These are phyloP conservation scores for Claviceps maximensis DNA, from an alignment of 2,329 filamentous ascomycete genomes.

Conservation along the genomic window DNA sequence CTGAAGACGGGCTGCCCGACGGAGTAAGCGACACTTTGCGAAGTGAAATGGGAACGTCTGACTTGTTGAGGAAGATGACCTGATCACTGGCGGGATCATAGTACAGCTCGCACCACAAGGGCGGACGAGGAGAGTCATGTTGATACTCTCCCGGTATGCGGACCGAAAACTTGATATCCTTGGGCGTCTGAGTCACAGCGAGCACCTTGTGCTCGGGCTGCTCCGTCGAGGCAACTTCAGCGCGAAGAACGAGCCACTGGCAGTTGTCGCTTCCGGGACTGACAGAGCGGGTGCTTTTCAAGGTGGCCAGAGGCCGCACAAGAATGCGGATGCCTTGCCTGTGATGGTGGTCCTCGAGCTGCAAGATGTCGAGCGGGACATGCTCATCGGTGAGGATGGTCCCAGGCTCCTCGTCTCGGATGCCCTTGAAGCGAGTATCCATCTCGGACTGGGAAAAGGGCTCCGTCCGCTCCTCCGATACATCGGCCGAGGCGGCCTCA, in stretches of 20 bases:
- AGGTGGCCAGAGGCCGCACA: constrained; percentile 38
- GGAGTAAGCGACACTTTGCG: constrained; percentile 30
- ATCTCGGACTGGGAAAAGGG: constrained; percentile 45
- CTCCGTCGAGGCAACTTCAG: constrained; percentile 38
- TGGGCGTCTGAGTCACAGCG: constrained; percentile 45
- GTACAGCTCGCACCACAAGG: constrained; percentile 47
- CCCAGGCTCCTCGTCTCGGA: constrained; percentile 31
- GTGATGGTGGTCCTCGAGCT: constrained; percentile 38
- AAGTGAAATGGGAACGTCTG: constrained; percentile 39
- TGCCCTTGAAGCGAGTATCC: constrained; percentile 32
- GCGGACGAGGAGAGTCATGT: constrained; percentile 29
- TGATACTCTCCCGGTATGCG: constrained; percentile 36
- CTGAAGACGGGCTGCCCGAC: constrained; percentile 24
- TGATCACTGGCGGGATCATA: constrained; percentile 47
- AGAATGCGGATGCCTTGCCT: constrained; percentile 44
- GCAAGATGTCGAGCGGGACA: constrained; percentile 40
- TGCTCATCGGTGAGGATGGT: constrained; percentile 25
- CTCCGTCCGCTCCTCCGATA: constrained; percentile 41
- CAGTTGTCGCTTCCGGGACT: constrained; percentile 44
- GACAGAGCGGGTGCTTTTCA: constrained; percentile 39
- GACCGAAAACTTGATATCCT: constrained; percentile 47
- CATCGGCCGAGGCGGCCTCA: constrained; percentile 23
- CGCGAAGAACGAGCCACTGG: constrained; percentile 42
- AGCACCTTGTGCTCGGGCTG: constrained; percentile 43
- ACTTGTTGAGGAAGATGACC: constrained; percentile 42